These are phyloP conservation scores for Fusarium drepaniforme DNA, from an alignment of 2,329 filamentous ascomycete genomes.

Conservation along the genomic window DNA sequence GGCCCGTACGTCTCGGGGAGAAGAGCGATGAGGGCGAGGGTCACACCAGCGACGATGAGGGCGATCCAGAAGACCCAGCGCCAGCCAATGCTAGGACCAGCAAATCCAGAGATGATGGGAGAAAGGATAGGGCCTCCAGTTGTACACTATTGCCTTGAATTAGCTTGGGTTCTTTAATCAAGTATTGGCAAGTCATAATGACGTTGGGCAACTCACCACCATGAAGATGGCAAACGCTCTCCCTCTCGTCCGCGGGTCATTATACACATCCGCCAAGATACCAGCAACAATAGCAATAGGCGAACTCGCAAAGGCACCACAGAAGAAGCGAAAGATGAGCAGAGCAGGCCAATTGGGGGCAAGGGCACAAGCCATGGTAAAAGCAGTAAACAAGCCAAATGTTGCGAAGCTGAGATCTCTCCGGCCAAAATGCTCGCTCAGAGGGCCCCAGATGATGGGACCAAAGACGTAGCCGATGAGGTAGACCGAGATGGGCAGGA, in stretches of 20 bases:
- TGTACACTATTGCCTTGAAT: constrained; percentile 60
- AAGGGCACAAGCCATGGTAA: constrained; percentile 68
- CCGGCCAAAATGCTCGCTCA: constrained; percentile 75
- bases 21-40: constrained; percentile 70
- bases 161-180: constrained; percentile 14
- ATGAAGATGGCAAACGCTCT: constrained; percentile 74
- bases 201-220: constrained; percentile 58
- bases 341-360: constrained; percentile 65
- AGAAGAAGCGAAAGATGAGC: constrained; percentile 66
- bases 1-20: constrained; percentile 75
- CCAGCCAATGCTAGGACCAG: constrained; percentile 70
- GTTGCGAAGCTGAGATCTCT: constrained; percentile 59
- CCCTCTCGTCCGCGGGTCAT: constrained; percentile 62
- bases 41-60: constrained; percentile 74
- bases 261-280: constrained; percentile 76
- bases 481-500: constrained; percentile 73
- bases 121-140: constrained; percentile 75
- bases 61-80: constrained; percentile 79
- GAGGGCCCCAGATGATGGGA: constrained; percentile 72
- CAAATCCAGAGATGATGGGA: constrained; percentile 74
- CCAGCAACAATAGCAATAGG: constrained; percentile 73
- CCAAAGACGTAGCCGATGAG: constrained; percentile 74
- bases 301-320: constrained; percentile 66
- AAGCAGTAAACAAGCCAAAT: constrained; percentile 62
- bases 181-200: neutral